Evolutionary conservation across 768 basidiomycete genomes (phyloP), one percentile per base, ranked within the genome.

Genomic region (Trametes elegans): DNA sequence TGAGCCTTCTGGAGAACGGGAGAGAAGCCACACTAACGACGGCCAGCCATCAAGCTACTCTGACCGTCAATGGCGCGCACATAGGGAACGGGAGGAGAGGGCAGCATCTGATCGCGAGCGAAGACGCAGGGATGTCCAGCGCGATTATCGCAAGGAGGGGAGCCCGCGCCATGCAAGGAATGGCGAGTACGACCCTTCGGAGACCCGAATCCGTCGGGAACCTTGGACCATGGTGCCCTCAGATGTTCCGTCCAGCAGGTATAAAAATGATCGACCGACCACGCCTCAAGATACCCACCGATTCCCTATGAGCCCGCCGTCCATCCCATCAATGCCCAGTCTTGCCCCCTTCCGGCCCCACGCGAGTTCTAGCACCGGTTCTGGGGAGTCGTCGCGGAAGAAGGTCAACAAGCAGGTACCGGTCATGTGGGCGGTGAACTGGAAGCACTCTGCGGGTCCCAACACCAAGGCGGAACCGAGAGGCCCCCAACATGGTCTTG

Each of bases 381-480:
- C 59, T 28, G 51, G 54, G 32, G 64, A 64, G 45, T 56, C 60
- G 4, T 62, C 61, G 27, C 60, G 55, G 47, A 64, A 64, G 35
- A 58, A 61, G 24, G n/a, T n/a, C n/a, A 48, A 40, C 34, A 74
- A 76, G 42, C 74, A 77, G 18, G 74, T 84, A 28, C 79, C 80
- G 1, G 42, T 64, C 7, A 73, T 72, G 34, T 79, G 77, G 71
- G 65, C 79, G 23, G 78, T 82, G 19, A 68, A 74, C 13, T 85
- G 76, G 74, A 83, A 80, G 64, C 76, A 73, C 5, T 53, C 66
- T 13, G 40, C 38, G 23, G 46, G 27, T 26, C 31, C 55, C 75
- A 41, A 76, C 53, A 73, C 73, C 49, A 74, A 74, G 40, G 64
- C 68, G 11, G 76, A 73, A 27, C 67, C 67, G 31, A 77, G 73